Conservation (phyloP, 257 asterid species). For the Penstemon davidsonii region DNA sequence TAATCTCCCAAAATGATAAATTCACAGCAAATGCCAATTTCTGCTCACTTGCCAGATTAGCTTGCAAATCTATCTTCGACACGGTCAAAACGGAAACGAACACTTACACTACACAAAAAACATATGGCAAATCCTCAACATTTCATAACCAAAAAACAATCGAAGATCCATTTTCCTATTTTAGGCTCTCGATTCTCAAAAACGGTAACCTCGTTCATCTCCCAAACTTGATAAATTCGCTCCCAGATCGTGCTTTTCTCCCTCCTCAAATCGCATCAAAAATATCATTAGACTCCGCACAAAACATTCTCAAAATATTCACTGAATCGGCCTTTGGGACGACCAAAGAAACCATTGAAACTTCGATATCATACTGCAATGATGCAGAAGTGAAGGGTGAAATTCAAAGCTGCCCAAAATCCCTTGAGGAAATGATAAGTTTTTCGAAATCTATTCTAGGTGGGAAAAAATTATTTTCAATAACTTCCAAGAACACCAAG, state of each 20-base stretch:
- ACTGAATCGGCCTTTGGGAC: constrained; percentile 22
- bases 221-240: constrained; percentile 29
- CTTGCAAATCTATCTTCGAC: not conserved
- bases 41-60: constrained; percentile 36
- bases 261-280: constrained; percentile 36
- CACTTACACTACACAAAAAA: not conserved
- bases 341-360: constrained; percentile 26
- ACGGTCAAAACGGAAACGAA: not conserved
- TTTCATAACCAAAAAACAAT: not conserved
- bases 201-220: constrained; percentile 36
- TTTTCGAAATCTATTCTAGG: constrained; percentile 32
- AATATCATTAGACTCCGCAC: constrained; percentile 14
- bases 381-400: constrained; percentile 37
- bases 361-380: constrained; percentile 28
- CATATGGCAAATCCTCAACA: too few species aligned
- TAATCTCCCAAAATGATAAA: not conserved
- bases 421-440: constrained; percentile 44
- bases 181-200: constrained; percentile 35
- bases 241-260: constrained; percentile 44
- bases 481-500: constrained; percentile 26
- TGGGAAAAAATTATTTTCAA: constrained; percentile 14
- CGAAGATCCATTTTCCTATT: constrained; percentile 35
- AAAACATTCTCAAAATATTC: constrained; percentile 20
- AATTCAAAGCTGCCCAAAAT: constrained; percentile 33
- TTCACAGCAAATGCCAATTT: constrained; percentile 26